phyloP scores from a whole-genome alignment of 179 eudicot genomes.

The Patellifolia procumbens region DNA sequence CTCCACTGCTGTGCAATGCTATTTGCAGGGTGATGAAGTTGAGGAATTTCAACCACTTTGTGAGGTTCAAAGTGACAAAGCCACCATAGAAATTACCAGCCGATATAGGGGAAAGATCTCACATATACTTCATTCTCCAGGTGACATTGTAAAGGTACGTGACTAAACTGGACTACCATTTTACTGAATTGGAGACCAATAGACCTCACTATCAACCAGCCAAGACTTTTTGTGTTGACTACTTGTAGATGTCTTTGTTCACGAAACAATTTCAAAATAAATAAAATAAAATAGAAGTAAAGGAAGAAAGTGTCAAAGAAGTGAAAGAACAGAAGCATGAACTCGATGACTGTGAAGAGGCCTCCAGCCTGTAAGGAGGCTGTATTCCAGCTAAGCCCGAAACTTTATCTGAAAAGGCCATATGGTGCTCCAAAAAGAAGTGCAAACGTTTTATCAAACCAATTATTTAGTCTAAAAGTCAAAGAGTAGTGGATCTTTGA shows the following conservation, averaged over 20 bases:
- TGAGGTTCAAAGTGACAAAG: slow-evolving; percentile 99
- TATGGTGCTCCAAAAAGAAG: neutral
- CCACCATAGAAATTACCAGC: slow-evolving; percentile 96
- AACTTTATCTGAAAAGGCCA: neutral
- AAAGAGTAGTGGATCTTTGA: neutral
- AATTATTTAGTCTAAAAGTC: neutral
- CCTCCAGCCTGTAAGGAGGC: too few species aligned
- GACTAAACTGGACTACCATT: neutral
- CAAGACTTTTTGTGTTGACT: neutral
- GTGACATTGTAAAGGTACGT: slow-evolving; percentile 83
- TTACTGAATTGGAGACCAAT: neutral
- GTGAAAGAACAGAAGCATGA: too few species aligned
- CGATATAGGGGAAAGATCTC: slow-evolving; percentile 83
- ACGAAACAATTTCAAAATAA: too few species aligned
- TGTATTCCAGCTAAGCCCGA: neutral
- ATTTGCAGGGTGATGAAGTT: slow-evolving; percentile 75
- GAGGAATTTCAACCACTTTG: slow-evolving; percentile 96
- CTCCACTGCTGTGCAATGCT: neutral
- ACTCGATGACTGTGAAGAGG: too few species aligned
- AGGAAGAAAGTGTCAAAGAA: neutral
- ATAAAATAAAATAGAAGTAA: too few species aligned
- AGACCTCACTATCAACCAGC: neutral
- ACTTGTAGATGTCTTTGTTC: neutral
- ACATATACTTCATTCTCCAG: slow-evolving; percentile 69
- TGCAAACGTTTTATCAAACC: neutral